These are phyloP conservation scores for Solanum aculeatissimum DNA, from an alignment of 305 asterid species.

Conservation along the genomic window DNA sequence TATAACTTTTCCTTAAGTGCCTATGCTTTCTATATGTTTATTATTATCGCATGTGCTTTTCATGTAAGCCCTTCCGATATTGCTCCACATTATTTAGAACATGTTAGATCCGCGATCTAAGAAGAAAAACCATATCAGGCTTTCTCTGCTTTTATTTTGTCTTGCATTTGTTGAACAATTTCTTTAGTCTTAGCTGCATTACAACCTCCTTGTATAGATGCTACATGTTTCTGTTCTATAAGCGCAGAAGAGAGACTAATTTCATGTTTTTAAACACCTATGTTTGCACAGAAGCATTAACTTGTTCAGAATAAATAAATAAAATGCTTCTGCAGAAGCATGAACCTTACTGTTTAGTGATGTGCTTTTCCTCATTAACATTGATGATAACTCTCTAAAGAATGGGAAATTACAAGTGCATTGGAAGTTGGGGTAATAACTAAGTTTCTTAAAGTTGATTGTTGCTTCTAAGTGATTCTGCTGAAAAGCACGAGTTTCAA, in stretches of 20 bases:
- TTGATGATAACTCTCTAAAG: not conserved
- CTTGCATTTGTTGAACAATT: not conserved
- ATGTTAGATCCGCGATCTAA: not conserved
- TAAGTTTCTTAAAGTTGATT: not conserved
- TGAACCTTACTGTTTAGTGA: not conserved
- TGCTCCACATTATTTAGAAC: not conserved
- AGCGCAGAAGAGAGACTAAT: not conserved
- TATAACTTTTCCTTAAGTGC: not conserved
- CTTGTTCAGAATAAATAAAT: too few species aligned
- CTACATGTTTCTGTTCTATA: not conserved
- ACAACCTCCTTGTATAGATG: not conserved
- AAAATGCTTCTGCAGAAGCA: not conserved
- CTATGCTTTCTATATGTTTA: not conserved
- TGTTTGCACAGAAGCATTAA: not conserved
- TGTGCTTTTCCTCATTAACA: not conserved
- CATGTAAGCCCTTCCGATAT: not conserved
- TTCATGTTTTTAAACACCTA: not conserved
- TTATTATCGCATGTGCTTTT: not conserved
- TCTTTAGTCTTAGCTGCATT: not conserved
- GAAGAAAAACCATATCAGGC: not conserved
- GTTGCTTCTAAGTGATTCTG: not conserved
- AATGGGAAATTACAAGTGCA: not conserved
- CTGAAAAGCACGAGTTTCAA: not conserved
- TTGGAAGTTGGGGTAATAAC: not conserved
- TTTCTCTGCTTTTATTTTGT: not conserved